Base-by-base conservation (phyloP, 2,329 filamentous ascomycete genomes). In the Aureobasidium sp. region DNA sequence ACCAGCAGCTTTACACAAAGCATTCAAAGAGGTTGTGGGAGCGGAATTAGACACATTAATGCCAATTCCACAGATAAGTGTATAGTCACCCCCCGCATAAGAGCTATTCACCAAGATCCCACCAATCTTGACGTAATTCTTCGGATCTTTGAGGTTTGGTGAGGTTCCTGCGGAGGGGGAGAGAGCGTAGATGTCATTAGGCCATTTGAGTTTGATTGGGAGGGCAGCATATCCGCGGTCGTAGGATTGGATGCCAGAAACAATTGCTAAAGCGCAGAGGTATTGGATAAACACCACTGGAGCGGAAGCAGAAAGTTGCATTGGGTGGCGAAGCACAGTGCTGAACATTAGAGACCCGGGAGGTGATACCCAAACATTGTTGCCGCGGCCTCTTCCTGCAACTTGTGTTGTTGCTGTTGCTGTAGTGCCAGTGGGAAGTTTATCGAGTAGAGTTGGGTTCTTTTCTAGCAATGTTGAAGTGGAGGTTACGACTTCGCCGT, bases 211-310 rank as follows among this genome's bases (percentile, higher is more conserved):
- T 71, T 89, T 91, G 44, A 99, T 81, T 0, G 90, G 89, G 5
- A 97, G 74, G 0, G 84, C 79, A 6, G 84, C 80, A 73, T 95
- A 97, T 8, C 87, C 90, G 21, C 62, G 61, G 53, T 87, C 91
- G 70, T 97, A 97, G 30, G 80, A 82, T 65, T 89, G 87, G 64
- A 97, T 86, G 0, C 90, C 93, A 64, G 90, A 84, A 2, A 95
- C 88, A 45, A 93, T 88, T 42, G 94, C 92, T 48, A 99, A 84
- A 0, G 91, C 92, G 0, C 91, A 86, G 14, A 99, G 82, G 71
- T 99, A 99, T 73, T 97, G 94, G 32, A 97, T 81, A 74, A 99
- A 97, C 0, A 97, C 87, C 11, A 97, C 87, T 0, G 94, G 92
- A 0, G 89, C 88, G 1, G 81, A 83, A 45, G 82, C 79, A 8